Evolutionary conservation across 352 stramenopile species (phyloP).

Genomic region (Pythium pyrilobum): DNA sequence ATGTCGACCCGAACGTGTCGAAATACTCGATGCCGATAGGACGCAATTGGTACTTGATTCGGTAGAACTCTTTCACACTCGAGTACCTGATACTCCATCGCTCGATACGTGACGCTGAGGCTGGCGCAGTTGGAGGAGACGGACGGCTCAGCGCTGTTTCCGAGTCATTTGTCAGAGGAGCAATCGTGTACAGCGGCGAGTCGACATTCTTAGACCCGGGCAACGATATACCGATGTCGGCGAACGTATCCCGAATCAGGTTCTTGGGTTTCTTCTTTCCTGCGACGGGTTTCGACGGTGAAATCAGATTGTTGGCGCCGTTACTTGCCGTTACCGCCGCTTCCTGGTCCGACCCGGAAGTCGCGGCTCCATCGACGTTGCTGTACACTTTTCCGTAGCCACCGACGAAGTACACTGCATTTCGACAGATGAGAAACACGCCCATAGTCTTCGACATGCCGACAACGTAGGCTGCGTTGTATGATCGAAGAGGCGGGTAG

Average conservation of each 20-base stretch:
- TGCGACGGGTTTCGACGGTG: conserved; percentile 12
- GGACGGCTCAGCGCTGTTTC: background rate
- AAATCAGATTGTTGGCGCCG: conserved; percentile 9
- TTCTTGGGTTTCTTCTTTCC: conserved; percentile 48
- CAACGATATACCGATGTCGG: conserved; percentile 45
- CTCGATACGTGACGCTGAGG: conserved; percentile 14
- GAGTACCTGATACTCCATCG: conserved; percentile 61
- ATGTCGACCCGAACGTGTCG: conserved; percentile 57
- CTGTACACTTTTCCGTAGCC: conserved; percentile 53
- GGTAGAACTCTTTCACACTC: conserved; percentile 68
- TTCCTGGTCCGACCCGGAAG: too few relatives aligned
- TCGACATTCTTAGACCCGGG: conserved; percentile 27
- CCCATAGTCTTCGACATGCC: conserved; percentile 56
- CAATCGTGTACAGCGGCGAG: conserved; percentile 42
- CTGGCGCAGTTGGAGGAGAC: too few relatives aligned
- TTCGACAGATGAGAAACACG: conserved; percentile 47
- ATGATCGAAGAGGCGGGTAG: conserved; percentile 51
- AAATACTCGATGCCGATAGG: conserved; percentile 76
- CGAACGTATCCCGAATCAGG: conserved; percentile 43
- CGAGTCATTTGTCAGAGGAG: conserved; percentile 3
- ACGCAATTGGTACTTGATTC: conserved; percentile 76
- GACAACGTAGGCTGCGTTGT: conserved; percentile 48
- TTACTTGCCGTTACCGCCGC: too few relatives aligned
- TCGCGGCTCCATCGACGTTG: background rate
- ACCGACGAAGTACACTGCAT: conserved; percentile 63